phyloP scores from a whole-genome alignment of 306 rosid genomes.

The Acacia crassicarpa region DNA sequence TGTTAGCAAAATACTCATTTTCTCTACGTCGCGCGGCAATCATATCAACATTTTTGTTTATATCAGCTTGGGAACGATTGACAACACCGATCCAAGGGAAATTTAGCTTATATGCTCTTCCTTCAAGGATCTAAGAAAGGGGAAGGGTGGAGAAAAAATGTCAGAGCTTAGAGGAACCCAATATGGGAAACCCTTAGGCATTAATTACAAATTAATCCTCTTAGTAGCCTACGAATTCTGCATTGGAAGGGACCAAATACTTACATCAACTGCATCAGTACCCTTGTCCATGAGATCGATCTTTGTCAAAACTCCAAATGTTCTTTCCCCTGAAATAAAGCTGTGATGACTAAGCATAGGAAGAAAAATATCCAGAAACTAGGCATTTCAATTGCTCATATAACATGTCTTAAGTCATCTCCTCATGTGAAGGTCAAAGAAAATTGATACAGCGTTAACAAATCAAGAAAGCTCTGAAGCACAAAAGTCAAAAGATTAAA shows the following conservation, averaged over 20 bases:
- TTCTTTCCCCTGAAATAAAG: conserved; percentile 77
- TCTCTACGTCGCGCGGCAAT: conserved; percentile 98
- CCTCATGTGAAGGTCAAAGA: neutral
- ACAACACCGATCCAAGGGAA: conserved; percentile 98
- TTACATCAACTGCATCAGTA: conserved; percentile 94
- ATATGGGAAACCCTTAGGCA: no score
- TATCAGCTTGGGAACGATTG: conserved; percentile 95
- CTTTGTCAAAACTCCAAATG: conserved; percentile 94
- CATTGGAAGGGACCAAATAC: conserved; percentile 35
- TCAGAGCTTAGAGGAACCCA: neutral
- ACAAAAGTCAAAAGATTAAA: conserved; percentile 1
- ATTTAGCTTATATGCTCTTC: conserved; percentile 78
- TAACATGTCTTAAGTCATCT: neutral
- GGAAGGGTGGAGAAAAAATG: neutral
- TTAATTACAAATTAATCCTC: no score
- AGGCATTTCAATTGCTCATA: conserved; percentile 14
- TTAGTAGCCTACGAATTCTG: conserved; percentile 11
- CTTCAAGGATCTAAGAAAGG: conserved; percentile 55
- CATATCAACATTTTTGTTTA: conserved; percentile 99
- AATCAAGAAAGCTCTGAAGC: conserved; percentile 1
- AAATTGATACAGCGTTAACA: neutral
- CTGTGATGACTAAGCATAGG: neutral
- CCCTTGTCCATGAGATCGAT: conserved; percentile 99
- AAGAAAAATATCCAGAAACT: conserved; percentile 22
- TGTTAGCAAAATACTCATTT: conserved; percentile 72